phyloP scores from a whole-genome alignment of 225 moss, liverwort and hornwort species.

The Pseudisothecium myosuroides region DNA sequence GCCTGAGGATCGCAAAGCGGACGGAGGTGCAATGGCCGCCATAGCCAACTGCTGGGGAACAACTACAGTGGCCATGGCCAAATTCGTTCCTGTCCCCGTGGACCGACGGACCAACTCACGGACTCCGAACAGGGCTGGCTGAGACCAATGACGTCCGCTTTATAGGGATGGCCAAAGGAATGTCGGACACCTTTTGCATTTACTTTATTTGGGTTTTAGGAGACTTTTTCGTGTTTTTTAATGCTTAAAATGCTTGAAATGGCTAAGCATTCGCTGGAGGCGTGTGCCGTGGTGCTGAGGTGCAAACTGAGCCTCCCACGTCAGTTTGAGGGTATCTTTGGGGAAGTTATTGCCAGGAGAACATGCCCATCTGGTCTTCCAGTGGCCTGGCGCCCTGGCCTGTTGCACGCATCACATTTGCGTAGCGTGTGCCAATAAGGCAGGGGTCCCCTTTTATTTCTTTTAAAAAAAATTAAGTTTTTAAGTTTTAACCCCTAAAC shows the following conservation, averaged over 20 bases:
- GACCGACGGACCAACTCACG: not conserved
- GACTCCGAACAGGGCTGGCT: not conserved
- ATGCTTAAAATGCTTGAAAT: too few relatives aligned
- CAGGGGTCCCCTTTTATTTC: too few relatives aligned
- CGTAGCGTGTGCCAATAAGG: too few relatives aligned
- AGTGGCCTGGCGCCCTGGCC: not conserved
- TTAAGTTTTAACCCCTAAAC: too few relatives aligned
- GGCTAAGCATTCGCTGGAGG: not conserved
- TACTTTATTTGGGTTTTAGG: not conserved
- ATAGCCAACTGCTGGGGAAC: not conserved
- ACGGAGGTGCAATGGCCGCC: not conserved
- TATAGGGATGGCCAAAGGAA: not conserved
- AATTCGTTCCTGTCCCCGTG: too few relatives aligned
- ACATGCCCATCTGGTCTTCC: not conserved
- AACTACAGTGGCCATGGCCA: not conserved
- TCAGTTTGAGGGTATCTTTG: not conserved
- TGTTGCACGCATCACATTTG: not conserved
- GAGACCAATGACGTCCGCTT: not conserved
- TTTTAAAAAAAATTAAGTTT: too few relatives aligned
- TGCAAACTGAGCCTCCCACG: not conserved
- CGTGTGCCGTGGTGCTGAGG: not conserved
- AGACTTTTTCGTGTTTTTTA: too few relatives aligned
- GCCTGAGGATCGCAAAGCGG: not conserved
- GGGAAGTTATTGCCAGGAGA: not conserved
- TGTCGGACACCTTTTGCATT: not conserved